Evolutionary conservation across 306 rosid genomes (phyloP).

Genomic region (Prunus salicina): DNA sequence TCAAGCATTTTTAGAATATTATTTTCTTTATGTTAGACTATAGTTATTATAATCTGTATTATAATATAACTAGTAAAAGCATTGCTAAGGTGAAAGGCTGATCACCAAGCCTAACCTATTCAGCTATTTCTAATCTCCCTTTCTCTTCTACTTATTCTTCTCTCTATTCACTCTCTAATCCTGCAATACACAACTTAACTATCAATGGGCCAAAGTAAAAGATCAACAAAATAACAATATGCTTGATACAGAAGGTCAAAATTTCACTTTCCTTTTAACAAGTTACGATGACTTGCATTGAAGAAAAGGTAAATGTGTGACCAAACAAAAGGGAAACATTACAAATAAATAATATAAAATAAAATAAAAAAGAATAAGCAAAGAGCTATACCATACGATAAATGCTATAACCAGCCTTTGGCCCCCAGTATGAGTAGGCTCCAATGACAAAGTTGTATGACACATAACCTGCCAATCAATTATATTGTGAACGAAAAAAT

Average conservation of each 20-base stretch:
- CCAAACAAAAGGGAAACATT: not conserved
- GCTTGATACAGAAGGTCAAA: not conserved
- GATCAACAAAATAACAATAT: not conserved
- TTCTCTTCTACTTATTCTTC: not conserved
- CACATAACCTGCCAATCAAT: constrained; percentile 69
- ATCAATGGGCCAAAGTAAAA: constrained; percentile 16
- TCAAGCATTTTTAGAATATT: not conserved
- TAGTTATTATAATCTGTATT: not conserved
- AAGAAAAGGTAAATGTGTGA: constrained; percentile 1
- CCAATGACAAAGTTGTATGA: constrained; percentile 87
- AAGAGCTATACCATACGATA: constrained; percentile 69
- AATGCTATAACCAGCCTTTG: constrained; percentile 89
- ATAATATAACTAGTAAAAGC: not conserved
- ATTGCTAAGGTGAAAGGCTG: not conserved
- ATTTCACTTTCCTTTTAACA: constrained; percentile 1
- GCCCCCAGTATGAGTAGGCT: constrained; percentile 97
- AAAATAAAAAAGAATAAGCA: not conserved
- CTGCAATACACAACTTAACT: not conserved
- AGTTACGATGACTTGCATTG: constrained; percentile 6
- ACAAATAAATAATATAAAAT: not conserved
- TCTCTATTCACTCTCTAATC: not conserved
- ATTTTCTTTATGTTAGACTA: not conserved
- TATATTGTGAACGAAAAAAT: not conserved
- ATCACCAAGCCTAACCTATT: not conserved
- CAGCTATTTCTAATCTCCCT: not conserved